Conservation (phyloP, 2,329 filamentous ascomycete species). For the Malbranchea cinnamomea region DNA sequence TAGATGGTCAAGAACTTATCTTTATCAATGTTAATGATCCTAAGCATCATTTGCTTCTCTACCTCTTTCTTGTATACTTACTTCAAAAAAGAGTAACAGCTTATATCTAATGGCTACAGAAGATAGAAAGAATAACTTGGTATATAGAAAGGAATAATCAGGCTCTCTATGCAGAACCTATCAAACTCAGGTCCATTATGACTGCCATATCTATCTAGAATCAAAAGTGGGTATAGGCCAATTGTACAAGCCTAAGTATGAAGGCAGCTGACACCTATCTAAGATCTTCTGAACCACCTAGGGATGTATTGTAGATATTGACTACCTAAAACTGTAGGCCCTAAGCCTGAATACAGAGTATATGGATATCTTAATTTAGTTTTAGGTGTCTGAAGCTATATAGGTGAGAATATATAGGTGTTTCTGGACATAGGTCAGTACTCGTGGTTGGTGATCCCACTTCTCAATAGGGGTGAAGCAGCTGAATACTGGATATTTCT, state of each 20-base stretch:
- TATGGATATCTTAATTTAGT: background rate
- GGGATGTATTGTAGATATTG: conserved; percentile 1
- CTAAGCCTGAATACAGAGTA: background rate
- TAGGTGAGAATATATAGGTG: background rate
- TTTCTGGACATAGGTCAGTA: conserved; percentile 1
- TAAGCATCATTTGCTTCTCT: too few species aligned
- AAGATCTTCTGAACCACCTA: background rate
- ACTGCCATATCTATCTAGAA: too few species aligned
- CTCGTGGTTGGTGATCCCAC: conserved; percentile 1
- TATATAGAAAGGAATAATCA: too few species aligned
- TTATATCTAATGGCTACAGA: too few species aligned
- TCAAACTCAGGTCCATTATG: too few species aligned
- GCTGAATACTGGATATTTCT: conserved; percentile 1
- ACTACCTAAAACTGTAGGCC: conserved; percentile 1
- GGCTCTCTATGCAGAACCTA: too few species aligned
- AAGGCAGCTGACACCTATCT: conserved; percentile 1
- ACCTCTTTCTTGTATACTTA: too few species aligned
- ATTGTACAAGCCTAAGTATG: background rate
- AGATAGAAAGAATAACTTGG: too few species aligned
- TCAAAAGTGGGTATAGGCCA: too few species aligned
- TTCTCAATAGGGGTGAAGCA: conserved; percentile 2
- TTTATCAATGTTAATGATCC: too few species aligned
- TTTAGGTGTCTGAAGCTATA: background rate
- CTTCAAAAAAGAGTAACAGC: too few species aligned
- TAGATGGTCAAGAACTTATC: too few species aligned